These are phyloP conservation scores for Antrodiella citrinella DNA, from an alignment of 768 basidiomycete species.

Conservation along the genomic window DNA sequence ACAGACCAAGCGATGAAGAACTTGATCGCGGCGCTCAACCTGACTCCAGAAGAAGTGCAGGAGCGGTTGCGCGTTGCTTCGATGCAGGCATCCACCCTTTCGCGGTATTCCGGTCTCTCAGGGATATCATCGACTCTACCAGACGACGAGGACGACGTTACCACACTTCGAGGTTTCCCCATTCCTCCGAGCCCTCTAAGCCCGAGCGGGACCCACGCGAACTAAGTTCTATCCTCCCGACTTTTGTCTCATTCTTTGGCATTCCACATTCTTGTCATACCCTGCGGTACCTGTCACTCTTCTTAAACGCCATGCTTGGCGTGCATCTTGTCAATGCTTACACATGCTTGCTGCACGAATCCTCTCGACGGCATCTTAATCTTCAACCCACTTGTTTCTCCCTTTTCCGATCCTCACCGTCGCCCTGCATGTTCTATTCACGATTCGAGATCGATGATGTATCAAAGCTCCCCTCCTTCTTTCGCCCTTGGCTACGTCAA, in stretches of 20 bases:
- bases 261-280: no score
- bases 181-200: conserved; percentile 18
- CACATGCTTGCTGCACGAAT: no score
- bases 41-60: conserved; percentile 37
- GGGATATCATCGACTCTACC: conserved; percentile 5
- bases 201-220: neutral
- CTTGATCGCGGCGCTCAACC: conserved; percentile 60
- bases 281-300: neutral
- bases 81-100: conserved; percentile 43
- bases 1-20: conserved; percentile 52
- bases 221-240: neutral
- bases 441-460: neutral
- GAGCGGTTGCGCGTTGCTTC: conserved; percentile 48
- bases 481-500: no score
- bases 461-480: neutral
- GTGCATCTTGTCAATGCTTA: no score
- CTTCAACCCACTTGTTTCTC: neutral
- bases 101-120: conserved; percentile 17
- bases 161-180: conserved; percentile 23
- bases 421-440: neutral
- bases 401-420: neutral
- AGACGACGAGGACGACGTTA: conserved; percentile 21
- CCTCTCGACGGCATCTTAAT: neutral
- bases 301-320: no score
- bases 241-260: no score